These are phyloP conservation scores for Aaosphaeria arxii DNA, from an alignment of 2,329 filamentous ascomycete genomes.

Conservation along the genomic window DNA sequence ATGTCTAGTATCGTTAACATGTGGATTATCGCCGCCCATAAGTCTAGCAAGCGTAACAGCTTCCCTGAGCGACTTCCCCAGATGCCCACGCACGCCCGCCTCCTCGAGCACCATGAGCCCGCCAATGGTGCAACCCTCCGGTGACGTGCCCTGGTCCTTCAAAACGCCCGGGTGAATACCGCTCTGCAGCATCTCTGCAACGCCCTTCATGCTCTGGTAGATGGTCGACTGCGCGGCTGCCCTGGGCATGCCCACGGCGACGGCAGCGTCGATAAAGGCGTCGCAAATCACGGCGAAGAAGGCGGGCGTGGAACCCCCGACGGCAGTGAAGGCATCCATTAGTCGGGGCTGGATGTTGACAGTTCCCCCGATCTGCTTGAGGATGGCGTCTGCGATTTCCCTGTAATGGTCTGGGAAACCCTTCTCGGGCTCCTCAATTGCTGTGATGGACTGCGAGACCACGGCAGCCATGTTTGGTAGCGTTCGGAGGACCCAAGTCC, in stretches of 20 bases:
- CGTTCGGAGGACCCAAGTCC: slow-evolving; percentile 38
- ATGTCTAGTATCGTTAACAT: slow-evolving; percentile 41
- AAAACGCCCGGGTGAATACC: slow-evolving; percentile 24
- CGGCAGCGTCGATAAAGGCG: slow-evolving; percentile 28
- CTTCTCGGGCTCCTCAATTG: slow-evolving; percentile 21
- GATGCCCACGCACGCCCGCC: slow-evolving; percentile 19
- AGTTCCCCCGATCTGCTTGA: slow-evolving; percentile 17
- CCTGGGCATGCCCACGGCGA: slow-evolving; percentile 25
- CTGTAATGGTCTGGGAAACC: slow-evolving; percentile 12
- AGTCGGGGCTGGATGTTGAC: slow-evolving; percentile 15
- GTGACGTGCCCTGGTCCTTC: slow-evolving; percentile 27
- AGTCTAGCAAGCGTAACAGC: slow-evolving; percentile 46
- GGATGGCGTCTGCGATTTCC: slow-evolving; percentile 2
- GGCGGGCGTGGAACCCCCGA: slow-evolving; percentile 28
- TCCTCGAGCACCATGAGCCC: slow-evolving; percentile 34
- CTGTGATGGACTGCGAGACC: slow-evolving; percentile 43
- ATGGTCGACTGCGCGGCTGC: slow-evolving; percentile 23
- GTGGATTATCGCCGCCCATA: slow-evolving; percentile 36
- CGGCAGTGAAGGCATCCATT: slow-evolving; percentile 28
- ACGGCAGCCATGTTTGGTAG: slow-evolving; percentile 47
- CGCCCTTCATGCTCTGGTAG: slow-evolving; percentile 30
- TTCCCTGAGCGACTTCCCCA: slow-evolving; percentile 43
- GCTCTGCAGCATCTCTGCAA: slow-evolving; percentile 26
- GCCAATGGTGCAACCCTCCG: slow-evolving; percentile 32
- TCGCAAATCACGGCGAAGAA: slow-evolving; percentile 31